Evolutionary conservation across 257 asterid genomes (phyloP).

Genomic region (Anisodus tanguticus): DNA sequence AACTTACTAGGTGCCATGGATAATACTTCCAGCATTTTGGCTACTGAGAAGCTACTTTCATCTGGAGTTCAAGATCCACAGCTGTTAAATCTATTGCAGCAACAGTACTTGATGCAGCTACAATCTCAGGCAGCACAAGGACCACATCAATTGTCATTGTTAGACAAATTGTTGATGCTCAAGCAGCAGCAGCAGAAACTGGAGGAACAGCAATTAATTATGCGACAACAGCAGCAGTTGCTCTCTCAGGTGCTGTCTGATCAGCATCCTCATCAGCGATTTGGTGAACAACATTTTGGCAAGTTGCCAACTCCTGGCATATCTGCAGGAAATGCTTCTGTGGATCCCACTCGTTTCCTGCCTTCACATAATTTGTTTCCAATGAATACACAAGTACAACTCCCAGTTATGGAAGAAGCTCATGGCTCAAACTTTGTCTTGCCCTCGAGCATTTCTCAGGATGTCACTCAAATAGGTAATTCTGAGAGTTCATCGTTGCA

Average conservation of each 20-base stretch:
- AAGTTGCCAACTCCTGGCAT: conserved; percentile 58
- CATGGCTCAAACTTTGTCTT: conserved; percentile 44
- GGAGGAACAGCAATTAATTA: conserved; percentile 66
- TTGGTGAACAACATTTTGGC: conserved; percentile 57
- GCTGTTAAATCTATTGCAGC: conserved; percentile 73
- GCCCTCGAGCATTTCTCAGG: conserved; percentile 58
- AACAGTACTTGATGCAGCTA: conserved; percentile 73
- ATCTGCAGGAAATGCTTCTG: conserved; percentile 53
- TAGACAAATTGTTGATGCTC: conserved; percentile 74
- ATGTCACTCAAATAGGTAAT: conserved; percentile 45
- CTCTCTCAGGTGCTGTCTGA: conserved; percentile 72
- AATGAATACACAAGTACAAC: conserved; percentile 53
- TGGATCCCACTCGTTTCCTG: conserved; percentile 57
- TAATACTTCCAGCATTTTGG: conserved; percentile 55
- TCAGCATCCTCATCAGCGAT: conserved; percentile 58
- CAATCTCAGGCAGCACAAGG: conserved; percentile 73
- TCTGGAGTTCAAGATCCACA: conserved; percentile 85
- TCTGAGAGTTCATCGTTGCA: conserved; percentile 50
- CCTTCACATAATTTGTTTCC: conserved; percentile 57
- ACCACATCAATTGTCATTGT: conserved; percentile 61
- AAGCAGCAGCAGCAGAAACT: conserved; percentile 79
- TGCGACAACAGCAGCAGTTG: conserved; percentile 83
- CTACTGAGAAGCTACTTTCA: conserved; percentile 60
- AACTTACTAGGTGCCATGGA: conserved; percentile 57
- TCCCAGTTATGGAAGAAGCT: conserved; percentile 48